phyloP scores from a whole-genome alignment of 1,284 basidiomycete species.

The Trametes polyzona region DNA sequence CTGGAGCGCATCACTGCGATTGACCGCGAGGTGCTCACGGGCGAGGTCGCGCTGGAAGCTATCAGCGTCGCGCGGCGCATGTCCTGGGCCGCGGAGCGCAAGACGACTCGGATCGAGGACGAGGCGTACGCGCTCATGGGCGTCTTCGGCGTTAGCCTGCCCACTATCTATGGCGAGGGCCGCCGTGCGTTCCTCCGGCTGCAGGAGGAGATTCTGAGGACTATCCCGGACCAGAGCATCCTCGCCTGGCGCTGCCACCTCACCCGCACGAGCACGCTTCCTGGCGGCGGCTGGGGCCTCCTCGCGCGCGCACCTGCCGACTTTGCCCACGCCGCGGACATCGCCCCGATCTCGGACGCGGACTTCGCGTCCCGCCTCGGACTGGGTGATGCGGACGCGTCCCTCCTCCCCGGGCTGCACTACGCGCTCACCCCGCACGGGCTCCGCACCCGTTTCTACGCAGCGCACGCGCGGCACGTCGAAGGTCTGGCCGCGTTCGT shows the following conservation, averaged over 20 bases:
- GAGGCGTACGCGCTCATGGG: slow-evolving; percentile 11
- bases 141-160: slow-evolving; percentile 7
- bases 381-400: neutral
- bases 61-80: slow-evolving; percentile 10
- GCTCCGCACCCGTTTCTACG: neutral
- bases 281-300: slow-evolving; percentile 1
- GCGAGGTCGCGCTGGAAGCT: neutral
- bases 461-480: neutral
- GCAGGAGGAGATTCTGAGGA: slow-evolving; percentile 8
- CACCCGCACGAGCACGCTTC: neutral
- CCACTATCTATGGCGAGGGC: slow-evolving; percentile 12
- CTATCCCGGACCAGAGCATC: slow-evolving; percentile 10
- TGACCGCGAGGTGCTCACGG: neutral
- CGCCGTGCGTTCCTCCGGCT: slow-evolving; percentile 7
- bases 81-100: slow-evolving; percentile 5
- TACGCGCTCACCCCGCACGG: slow-evolving; percentile 1
- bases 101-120: slow-evolving; percentile 4
- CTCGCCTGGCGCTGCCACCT: neutral
- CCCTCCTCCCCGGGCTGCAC: neutral
- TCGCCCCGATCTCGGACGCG: neutral
- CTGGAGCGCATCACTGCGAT: slow-evolving; percentile 1
- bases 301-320: neutral
- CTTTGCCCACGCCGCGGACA: neutral
- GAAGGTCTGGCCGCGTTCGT: neutral
- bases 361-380: slow-evolving; percentile 1